These are phyloP conservation scores for Saccharomycopsis amapae DNA, from an alignment of 805 yeast genomes.

Conservation along the genomic window DNA sequence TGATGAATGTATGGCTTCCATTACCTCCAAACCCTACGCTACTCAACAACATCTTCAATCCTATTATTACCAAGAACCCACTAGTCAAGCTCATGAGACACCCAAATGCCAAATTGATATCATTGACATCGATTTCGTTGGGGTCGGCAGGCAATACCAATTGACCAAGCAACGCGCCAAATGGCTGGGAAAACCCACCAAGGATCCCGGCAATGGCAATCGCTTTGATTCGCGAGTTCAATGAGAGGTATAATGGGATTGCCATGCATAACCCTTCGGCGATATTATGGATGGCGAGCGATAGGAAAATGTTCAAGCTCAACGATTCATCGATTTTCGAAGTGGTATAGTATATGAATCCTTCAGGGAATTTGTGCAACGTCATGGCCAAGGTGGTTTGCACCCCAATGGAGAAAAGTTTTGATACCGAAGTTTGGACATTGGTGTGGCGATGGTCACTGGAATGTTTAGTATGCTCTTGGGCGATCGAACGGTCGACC, in stretches of 20 bases:
- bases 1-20: constrained; percentile 41
- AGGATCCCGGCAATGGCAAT: constrained; percentile 55
- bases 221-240: constrained; percentile 56
- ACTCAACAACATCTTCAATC: constrained; percentile 79
- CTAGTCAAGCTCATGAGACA: constrained; percentile 63
- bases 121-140: constrained; percentile 30
- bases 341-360: constrained; percentile 80
- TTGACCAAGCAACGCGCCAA: constrained; percentile 76
- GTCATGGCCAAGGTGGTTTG: constrained; percentile 87
- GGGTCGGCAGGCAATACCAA: constrained; percentile 37
- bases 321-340: constrained; percentile 53
- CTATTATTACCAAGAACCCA: constrained; percentile 78
- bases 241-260: constrained; percentile 75
- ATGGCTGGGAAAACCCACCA: constrained; percentile 83
- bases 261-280: constrained; percentile 95
- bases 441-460: constrained; percentile 66
- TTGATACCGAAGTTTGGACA: constrained; percentile 66
- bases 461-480: constrained; percentile 28
- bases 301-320: constrained; percentile 76
- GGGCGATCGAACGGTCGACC: constrained; percentile 20
- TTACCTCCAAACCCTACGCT: constrained; percentile 75
- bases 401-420: constrained; percentile 77
- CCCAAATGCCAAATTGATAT: constrained; percentile 47
- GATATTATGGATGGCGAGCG: constrained; percentile 82
- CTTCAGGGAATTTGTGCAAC: constrained; percentile 91